Percentiles rank a stretch among this genome's conserved stretches.
Conservation (phyloP, 257 asterid species). For the Cynanchum wilfordii region DNA sequence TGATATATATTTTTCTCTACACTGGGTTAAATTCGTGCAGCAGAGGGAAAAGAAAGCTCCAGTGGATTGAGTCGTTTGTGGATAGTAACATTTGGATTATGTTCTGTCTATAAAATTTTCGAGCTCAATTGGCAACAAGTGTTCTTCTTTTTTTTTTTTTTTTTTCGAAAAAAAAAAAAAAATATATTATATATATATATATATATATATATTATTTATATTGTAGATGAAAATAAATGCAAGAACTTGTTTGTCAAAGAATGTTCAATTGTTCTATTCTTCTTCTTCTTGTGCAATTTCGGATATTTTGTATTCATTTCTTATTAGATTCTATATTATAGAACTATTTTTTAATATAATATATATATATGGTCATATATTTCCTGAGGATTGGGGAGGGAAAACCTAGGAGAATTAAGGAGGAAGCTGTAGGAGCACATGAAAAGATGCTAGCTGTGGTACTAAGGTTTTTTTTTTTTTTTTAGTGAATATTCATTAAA, state of each 20-base stretch:
- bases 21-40: too few species aligned
- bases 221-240: neutral
- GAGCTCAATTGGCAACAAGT: neutral
- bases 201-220: neutral
- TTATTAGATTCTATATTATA: neutral
- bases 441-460: neutral
- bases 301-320: neutral
- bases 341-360: too few species aligned
- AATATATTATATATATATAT: too few species aligned
- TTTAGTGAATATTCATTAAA: too few species aligned
- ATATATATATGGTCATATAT: too few species aligned
- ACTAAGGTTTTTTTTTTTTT: too few species aligned
- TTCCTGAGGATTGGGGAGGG: too few species aligned
- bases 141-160: too few species aligned
- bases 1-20: too few species aligned
- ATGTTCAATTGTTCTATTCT: neutral
- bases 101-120: slow-evolving; percentile 1
- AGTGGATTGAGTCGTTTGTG: neutral
- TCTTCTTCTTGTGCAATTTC: neutral
- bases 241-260: neutral
- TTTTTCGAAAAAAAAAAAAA: too few species aligned
- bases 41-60: neutral
- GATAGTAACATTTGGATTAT: neutral
- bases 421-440: neutral
- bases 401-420: neutral